A percentile compares a stretch with the other conserved stretches of the same genome.
phyloP scores from a whole-genome alignment of 2,329 filamentous ascomycete genomes.

The Ascochyta koolunga region DNA sequence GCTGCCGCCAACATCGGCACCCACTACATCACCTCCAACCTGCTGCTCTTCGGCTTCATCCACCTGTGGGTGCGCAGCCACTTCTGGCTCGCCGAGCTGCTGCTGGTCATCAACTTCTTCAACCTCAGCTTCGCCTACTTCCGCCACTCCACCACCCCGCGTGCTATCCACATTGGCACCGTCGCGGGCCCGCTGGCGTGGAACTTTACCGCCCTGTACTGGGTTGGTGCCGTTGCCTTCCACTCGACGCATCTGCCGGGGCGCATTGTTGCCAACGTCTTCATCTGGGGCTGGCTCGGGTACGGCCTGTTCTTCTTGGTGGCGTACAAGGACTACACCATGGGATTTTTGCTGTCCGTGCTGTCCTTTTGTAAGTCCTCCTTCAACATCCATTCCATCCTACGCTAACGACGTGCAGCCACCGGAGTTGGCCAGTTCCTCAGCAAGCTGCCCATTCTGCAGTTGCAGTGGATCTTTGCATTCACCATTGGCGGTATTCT shows the following conservation, averaged over 20 bases:
- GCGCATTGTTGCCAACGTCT: conserved; percentile 83
- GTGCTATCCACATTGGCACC: conserved; percentile 76
- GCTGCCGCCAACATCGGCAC: conserved; percentile 77
- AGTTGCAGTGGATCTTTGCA: conserved; percentile 91
- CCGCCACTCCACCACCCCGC: conserved; percentile 73
- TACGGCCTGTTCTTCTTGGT: conserved; percentile 79
- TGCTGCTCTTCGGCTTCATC: conserved; percentile 81
- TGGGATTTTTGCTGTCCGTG: conserved; percentile 79
- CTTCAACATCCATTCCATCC: background rate
- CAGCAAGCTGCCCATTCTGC: conserved; percentile 72
- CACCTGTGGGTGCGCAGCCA: conserved; percentile 79
- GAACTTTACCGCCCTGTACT: conserved; percentile 86
- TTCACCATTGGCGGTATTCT: conserved; percentile 80
- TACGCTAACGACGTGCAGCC: conserved; percentile 46
- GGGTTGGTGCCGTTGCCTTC: conserved; percentile 84
- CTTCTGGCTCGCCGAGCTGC: conserved; percentile 76
- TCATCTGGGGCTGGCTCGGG: conserved; percentile 81
- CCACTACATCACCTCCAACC: conserved; percentile 86
- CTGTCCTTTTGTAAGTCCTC: conserved; percentile 68
- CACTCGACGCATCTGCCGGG: conserved; percentile 69
- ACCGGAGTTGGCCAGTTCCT: conserved; percentile 80
- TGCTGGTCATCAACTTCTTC: conserved; percentile 80
- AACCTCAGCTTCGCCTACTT: conserved; percentile 82
- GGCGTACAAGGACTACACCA: conserved; percentile 74
- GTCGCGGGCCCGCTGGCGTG: conserved; percentile 81